Evolutionary conservation across 1,139 yeast species (phyloP).

Genomic region (Blastobotrys petasosporus): DNA sequence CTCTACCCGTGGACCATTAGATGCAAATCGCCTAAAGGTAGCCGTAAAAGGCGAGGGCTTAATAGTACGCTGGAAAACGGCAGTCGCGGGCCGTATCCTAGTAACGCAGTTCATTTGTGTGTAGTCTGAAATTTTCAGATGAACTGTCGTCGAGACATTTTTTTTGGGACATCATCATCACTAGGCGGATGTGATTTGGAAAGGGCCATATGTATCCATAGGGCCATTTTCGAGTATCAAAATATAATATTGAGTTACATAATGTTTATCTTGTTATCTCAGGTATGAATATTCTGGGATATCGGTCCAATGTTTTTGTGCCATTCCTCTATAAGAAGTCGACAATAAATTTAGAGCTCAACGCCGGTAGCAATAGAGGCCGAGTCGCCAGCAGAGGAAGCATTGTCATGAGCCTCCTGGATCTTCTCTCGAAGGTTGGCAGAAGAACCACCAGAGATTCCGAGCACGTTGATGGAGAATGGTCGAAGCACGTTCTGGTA

Average conservation of each 20-base stretch:
- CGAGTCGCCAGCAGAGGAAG: conserved; percentile 12
- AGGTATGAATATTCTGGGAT: not conserved
- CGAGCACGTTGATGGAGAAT: conserved; percentile 52
- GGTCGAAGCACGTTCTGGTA: conserved; percentile 67
- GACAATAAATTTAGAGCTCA: conserved; percentile 18
- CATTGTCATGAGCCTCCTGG: conserved; percentile 26
- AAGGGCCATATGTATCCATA: no score
- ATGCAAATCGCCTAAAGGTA: conserved; percentile 11
- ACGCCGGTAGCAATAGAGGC: conserved; percentile 28
- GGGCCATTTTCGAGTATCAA: not conserved
- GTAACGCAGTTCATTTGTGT: no score
- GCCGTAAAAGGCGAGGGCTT: not conserved
- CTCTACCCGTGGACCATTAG: conserved; percentile 15
- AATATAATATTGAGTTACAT: no score
- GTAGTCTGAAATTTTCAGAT: no score
- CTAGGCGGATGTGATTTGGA: no score
- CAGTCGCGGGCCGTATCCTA: no score
- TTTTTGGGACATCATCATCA: no score
- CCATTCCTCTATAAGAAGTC: not conserved
- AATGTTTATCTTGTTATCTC: not conserved
- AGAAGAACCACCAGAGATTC: conserved; percentile 28
- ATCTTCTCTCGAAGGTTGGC: conserved; percentile 32
- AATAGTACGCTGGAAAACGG: not conserved
- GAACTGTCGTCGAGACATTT: no score
- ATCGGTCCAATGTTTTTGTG: not conserved